Base-by-base conservation (phyloP, 2,329 filamentous ascomycete species). In the Aspergillus caelatus region DNA sequence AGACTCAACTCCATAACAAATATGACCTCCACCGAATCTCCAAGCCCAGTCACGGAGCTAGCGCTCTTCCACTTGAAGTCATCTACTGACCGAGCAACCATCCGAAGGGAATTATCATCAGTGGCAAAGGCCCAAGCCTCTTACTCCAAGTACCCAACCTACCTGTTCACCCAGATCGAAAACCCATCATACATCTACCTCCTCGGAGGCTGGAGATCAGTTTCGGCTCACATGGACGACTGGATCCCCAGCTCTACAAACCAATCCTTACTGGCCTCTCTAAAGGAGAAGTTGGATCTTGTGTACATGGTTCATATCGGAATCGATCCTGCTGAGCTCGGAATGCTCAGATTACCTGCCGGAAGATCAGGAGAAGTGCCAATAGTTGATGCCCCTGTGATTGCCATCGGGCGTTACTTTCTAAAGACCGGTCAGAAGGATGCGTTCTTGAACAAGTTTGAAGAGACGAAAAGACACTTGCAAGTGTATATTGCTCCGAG, bases 181-280 rank as follows among this genome's bases (percentile, higher is more conserved):
- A 78, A 84, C 63, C 77, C 79, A 0, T 67, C 72, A 0, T 69
- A 71, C 12, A 68, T 81, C 23, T 84, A 83, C 68, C 74, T 84
- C 14, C 57, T 84, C 9, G 82, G 81, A 10, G 77, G 76, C 63
- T 84, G 82, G 82, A 72, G 77, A 1, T 82, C 78, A 3, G 68
- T 81, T 3, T 71, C 70, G 1, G 74, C 78, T 58, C 82, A 85
- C 58, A 70, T 76, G 61, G 69, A 77, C 1, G 70, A 76, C 1
- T 84, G 82, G 73, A 77, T 84, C 5, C 76, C 78, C 0, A 78
- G 80, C 0, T 50, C 69, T 14, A 74, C 73, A 1, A 84, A 85
- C 61, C 78, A 81, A 65, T 70, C 69, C 1, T 16, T 82, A 2
- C 67, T 84, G 2, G 66, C 69, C 11, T 64, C 68, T 21, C 63